Percentiles rank a stretch among this genome's conserved stretches.
Evolutionary conservation across 768 basidiomycete species (phyloP).

Genomic region (Lentinus brumalis): DNA sequence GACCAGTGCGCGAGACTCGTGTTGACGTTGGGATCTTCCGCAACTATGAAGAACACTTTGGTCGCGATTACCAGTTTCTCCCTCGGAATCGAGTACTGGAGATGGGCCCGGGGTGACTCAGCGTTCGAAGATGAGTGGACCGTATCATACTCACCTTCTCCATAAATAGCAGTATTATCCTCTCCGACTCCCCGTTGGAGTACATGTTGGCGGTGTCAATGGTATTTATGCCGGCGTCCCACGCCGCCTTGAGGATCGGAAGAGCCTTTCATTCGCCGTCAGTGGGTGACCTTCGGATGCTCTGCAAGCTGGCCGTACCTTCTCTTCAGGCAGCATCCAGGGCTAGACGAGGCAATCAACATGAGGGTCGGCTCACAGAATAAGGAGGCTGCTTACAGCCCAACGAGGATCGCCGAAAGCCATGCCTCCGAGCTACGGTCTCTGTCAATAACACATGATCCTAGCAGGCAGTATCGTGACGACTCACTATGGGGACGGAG

Average conservation of each 20-base stretch:
- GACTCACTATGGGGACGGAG: slow-evolving; percentile 29
- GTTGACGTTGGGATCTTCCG: slow-evolving; percentile 9
- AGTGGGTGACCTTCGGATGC: background rate
- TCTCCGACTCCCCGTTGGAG: slow-evolving; percentile 40
- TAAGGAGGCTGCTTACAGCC: slow-evolving; percentile 12
- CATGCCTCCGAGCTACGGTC: slow-evolving; percentile 22
- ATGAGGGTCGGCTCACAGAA: background rate
- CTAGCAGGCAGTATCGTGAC: background rate
- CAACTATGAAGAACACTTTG: slow-evolving; percentile 25
- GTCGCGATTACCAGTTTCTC: slow-evolving; percentile 29
- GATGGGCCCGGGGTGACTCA: too few relatives aligned
- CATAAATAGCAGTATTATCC: slow-evolving; percentile 44
- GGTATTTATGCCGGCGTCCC: slow-evolving; percentile 32
- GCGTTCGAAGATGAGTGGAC: background rate
- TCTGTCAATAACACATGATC: background rate
- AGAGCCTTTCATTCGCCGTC: slow-evolving; percentile 6
- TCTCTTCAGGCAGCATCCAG: slow-evolving; percentile 26
- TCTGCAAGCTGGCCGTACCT: slow-evolving; percentile 3
- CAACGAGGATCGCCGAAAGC: slow-evolving; percentile 21
- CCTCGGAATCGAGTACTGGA: slow-evolving; percentile 27
- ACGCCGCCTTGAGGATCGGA: slow-evolving; percentile 30
- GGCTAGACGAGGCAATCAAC: slow-evolving; percentile 4
- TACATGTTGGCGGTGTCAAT: slow-evolving; percentile 39
- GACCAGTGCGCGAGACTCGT: background rate
- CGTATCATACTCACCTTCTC: slow-evolving; percentile 30